Base-by-base conservation (phyloP, 805 yeast genomes). In the Candida nitratophila region DNA sequence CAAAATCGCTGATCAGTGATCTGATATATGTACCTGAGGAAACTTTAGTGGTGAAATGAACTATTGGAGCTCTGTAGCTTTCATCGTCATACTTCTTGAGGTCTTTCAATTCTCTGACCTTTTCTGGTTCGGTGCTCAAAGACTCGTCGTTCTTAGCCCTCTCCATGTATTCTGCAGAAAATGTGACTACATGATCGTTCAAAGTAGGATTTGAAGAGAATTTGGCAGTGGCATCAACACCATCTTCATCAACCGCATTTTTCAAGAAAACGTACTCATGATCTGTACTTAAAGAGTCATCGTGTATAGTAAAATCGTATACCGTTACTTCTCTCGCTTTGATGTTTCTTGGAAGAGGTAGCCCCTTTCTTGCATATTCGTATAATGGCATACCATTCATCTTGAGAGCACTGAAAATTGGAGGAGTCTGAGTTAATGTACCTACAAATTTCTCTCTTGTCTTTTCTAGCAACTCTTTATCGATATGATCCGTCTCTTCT, bases 11-110 rank as follows among this genome's bases (percentile, higher is more conserved):
- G 40, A 93, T 73, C 43, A 93, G 66, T 2, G 96, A 84, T 51
- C 99, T 74, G 40, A 93, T 89, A 56, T 93, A 93, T 0, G 98
- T 93, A 1, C 99, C 99, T 0, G 97, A 88, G 1, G 96, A 84
- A 1, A 91, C 99, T 31, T 77, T 74, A 4, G 95, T 77, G 15
- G 73, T 75, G 51, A 93, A 77, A 53, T 84, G 90, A 22, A 91
- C 54, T 40, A 83, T 53, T 2, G 95, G 93, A 2, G 87, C 80
- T 48, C 74, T 70, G 46, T 69, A 73, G 3, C 50, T 54, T 2
- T 68, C 73, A 3, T 71, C 71, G 29, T 55, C 50, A 20, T 56
- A 60, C 3, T 48, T 49, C 7, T 67, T 68, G 2, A 52, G 46
- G 19, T 69, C 69, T 12, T 61, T 54, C n/a, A 74, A 50, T 1